phyloP scores from a whole-genome alignment of 768 basidiomycete genomes.

The Kondoa malvinella region DNA sequence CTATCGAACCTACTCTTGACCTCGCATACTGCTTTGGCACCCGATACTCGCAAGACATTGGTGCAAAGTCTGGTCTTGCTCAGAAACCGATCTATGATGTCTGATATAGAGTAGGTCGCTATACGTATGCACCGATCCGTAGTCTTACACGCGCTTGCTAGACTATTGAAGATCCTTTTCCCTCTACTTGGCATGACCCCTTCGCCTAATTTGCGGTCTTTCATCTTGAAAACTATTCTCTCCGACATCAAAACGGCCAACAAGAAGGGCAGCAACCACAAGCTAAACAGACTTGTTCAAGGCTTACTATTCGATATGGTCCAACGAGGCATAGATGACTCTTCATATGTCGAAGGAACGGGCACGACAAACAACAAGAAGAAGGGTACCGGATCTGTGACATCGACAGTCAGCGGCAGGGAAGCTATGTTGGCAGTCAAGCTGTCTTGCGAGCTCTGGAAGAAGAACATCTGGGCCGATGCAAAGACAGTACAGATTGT shows the following conservation, averaged over 20 bases:
- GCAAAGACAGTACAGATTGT: conserved; percentile 83
- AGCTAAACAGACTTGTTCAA: conserved; percentile 87
- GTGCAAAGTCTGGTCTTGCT: conserved; percentile 86
- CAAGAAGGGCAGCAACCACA: conserved; percentile 71
- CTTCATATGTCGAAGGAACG: conserved; percentile 44
- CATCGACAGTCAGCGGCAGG: conserved; percentile 39
- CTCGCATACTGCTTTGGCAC: conserved; percentile 52
- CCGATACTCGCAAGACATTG: conserved; percentile 66
- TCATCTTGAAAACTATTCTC: conserved; percentile 83
- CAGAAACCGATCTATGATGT: conserved; percentile 77
- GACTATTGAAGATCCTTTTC: conserved; percentile 76
- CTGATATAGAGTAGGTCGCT: conserved; percentile 65
- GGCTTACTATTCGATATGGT: conserved; percentile 92
- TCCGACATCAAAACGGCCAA: conserved; percentile 87
- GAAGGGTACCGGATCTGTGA: conserved; percentile 30
- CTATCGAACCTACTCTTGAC: conserved; percentile 61
- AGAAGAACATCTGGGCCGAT: conserved; percentile 78
- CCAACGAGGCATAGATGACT: conserved; percentile 57
- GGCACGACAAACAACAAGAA: conserved; percentile 19
- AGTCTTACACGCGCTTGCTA: conserved; percentile 30
- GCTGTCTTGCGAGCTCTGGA: conserved; percentile 83
- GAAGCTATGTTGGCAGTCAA: conserved; percentile 98
- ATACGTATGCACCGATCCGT: neutral
- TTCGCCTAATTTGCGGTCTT: conserved; percentile 60
- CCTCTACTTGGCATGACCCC: conserved; percentile 88